Evolutionary conservation across 805 yeast genomes (phyloP).

Genomic region (Priceomyces medius): DNA sequence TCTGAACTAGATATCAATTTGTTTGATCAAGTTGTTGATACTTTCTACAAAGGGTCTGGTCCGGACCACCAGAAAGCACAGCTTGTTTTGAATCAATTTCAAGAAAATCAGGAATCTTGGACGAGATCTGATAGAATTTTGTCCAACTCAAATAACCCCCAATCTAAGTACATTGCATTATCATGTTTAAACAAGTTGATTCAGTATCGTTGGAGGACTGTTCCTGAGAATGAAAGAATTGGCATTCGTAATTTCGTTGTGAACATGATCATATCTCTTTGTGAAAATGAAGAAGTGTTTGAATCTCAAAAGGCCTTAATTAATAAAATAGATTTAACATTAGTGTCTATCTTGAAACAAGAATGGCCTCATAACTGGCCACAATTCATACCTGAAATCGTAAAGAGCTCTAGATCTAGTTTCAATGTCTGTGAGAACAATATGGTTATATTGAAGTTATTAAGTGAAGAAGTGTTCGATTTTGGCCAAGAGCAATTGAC

Average conservation of each 20-base stretch:
- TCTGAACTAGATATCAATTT: constrained; percentile 76
- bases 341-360: constrained; percentile 92
- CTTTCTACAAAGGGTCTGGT: constrained; percentile 76
- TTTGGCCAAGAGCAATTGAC: constrained; percentile 96
- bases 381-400: constrained; percentile 89
- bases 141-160: constrained; percentile 73
- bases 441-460: constrained; percentile 84
- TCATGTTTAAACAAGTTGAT: constrained; percentile 87
- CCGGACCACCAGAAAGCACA: constrained; percentile 74
- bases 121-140: constrained; percentile 86
- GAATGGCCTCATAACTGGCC: constrained; percentile 99
- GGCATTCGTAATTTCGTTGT: constrained; percentile 95
- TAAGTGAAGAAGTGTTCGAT: constrained; percentile 95
- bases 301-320: constrained; percentile 75
- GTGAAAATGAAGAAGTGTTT: constrained; percentile 77
- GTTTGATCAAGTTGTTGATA: constrained; percentile 80
- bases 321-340: constrained; percentile 88
- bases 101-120: constrained; percentile 96
- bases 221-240: constrained; percentile 83
- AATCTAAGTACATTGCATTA: constrained; percentile 88
- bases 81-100: constrained; percentile 71
- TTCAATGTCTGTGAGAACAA: constrained; percentile 96
- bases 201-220: constrained; percentile 88
- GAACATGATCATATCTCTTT: constrained; percentile 87
- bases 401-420: constrained; percentile 76